Evolutionary conservation across 345 rosid genomes (phyloP).

Genomic region (Nephelium lappaceum): DNA sequence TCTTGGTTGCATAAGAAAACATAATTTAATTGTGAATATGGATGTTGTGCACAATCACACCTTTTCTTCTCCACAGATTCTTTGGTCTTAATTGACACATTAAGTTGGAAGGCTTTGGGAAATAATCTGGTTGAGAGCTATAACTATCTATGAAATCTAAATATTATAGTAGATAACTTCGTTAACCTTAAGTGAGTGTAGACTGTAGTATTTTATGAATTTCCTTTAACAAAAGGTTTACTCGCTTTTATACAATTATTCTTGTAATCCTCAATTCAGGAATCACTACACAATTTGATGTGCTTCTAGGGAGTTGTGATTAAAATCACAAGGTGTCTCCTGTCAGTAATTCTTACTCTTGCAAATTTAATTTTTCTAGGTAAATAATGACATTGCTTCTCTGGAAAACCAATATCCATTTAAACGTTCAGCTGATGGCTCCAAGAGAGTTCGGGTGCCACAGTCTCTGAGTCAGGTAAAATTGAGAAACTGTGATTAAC

Average conservation of each 20-base stretch:
- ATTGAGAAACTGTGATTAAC: background rate
- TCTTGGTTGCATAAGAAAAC: background rate
- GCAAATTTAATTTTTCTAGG: conserved; percentile 41
- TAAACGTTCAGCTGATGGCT: conserved; percentile 87
- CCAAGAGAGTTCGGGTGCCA: conserved; percentile 80
- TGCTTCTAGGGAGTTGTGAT: background rate
- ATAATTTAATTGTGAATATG: background rate
- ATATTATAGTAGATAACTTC: background rate
- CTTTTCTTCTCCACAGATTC: background rate
- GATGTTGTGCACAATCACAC: background rate
- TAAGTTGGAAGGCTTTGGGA: background rate
- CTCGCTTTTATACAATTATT: background rate
- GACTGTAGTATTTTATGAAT: too few species aligned
- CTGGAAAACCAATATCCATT: conserved; percentile 58
- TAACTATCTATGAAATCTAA: background rate
- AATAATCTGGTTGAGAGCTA: background rate
- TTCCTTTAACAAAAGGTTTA: background rate
- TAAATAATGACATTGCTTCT: conserved; percentile 37
- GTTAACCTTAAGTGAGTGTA: background rate
- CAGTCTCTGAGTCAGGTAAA: conserved; percentile 60
- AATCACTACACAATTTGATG: background rate
- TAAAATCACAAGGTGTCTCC: background rate
- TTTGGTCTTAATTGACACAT: background rate
- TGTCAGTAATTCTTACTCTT: background rate
- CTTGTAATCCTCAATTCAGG: background rate